phyloP scores from a whole-genome alignment of 176 grass and related monocot species.

The Hordeum marinum region DNA sequence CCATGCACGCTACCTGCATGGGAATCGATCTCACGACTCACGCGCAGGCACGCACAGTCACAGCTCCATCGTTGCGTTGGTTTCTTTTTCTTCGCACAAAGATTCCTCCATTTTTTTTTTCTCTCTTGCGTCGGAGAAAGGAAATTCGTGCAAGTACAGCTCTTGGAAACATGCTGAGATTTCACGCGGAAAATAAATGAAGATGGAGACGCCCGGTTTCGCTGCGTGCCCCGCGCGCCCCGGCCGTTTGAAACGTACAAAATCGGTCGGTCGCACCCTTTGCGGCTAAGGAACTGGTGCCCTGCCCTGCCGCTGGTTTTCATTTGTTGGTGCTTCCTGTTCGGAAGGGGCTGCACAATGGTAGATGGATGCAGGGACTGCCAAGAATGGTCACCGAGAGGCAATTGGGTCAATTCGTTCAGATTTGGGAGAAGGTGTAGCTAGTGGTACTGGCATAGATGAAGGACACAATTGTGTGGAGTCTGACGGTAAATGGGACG shows the following conservation, averaged over 20 bases:
- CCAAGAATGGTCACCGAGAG: too few species aligned
- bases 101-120: conserved; percentile 21
- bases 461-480: too few species aligned
- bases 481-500: too few species aligned
- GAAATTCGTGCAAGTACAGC: conserved; percentile 26
- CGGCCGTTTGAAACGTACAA: background rate
- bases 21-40: conserved; percentile 9
- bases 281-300: background rate
- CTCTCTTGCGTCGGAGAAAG: background rate
- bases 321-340: background rate
- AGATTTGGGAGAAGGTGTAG: too few species aligned
- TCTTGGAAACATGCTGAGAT: conserved; percentile 21
- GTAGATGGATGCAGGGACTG: too few species aligned
- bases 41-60: background rate
- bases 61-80: background rate
- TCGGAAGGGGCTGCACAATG: background rate
- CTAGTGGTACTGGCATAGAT: too few species aligned
- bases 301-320: background rate
- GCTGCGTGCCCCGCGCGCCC: background rate
- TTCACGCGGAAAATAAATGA: background rate
- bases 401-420: too few species aligned
- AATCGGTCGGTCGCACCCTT: background rate
- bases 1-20: background rate
- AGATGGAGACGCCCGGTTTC: background rate
- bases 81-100: background rate